These are phyloP conservation scores for Verticillium dahliae DNA, from an alignment of 2,329 filamentous ascomycete genomes.

Conservation along the genomic window DNA sequence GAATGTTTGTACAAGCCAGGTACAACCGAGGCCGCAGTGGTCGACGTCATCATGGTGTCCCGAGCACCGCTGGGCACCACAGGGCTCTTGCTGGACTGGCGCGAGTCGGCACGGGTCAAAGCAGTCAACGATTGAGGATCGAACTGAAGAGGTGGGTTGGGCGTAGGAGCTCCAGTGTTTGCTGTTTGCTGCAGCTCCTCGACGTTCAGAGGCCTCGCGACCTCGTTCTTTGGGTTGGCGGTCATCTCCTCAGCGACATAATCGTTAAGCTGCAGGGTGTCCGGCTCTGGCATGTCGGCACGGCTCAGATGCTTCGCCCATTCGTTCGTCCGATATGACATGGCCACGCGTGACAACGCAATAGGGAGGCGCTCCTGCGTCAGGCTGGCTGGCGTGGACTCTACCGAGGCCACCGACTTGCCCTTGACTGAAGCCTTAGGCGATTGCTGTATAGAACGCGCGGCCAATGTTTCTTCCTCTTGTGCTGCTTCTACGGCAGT, in stretches of 20 bases:
- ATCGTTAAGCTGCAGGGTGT: slow-evolving; percentile 49
- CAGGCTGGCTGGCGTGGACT: slow-evolving; percentile 40
- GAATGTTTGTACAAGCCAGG: not conserved
- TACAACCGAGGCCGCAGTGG: not conserved
- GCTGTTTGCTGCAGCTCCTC: slow-evolving; percentile 60
- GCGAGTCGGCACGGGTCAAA: slow-evolving; percentile 13
- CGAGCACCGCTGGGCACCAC: not conserved
- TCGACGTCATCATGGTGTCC: not conserved
- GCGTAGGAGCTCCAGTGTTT: slow-evolving; percentile 37
- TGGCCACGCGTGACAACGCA: slow-evolving; percentile 68
- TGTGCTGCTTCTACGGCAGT: slow-evolving; percentile 11
- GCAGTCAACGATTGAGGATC: slow-evolving; percentile 7
- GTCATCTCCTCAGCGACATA: slow-evolving; percentile 19
- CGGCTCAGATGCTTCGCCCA: slow-evolving; percentile 86
- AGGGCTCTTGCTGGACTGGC: not conserved
- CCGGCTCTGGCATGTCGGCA: slow-evolving; percentile 66
- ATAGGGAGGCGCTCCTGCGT: slow-evolving; percentile 59
- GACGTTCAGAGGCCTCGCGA: slow-evolving; percentile 55
- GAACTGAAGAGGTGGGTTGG: slow-evolving; percentile 19
- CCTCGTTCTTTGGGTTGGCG: slow-evolving; percentile 30
- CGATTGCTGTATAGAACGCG: not conserved
- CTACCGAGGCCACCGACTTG: slow-evolving; percentile 33
- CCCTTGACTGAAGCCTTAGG: slow-evolving; percentile 22
- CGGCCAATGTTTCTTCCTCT: slow-evolving; percentile 10
- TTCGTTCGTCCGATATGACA: slow-evolving; percentile 86